Evolutionary conservation across 495 filamentous ascomycete species (phyloP), one percentile per base, ranked within the genome.

Genomic region (Lasiosphaeria ovina): DNA sequence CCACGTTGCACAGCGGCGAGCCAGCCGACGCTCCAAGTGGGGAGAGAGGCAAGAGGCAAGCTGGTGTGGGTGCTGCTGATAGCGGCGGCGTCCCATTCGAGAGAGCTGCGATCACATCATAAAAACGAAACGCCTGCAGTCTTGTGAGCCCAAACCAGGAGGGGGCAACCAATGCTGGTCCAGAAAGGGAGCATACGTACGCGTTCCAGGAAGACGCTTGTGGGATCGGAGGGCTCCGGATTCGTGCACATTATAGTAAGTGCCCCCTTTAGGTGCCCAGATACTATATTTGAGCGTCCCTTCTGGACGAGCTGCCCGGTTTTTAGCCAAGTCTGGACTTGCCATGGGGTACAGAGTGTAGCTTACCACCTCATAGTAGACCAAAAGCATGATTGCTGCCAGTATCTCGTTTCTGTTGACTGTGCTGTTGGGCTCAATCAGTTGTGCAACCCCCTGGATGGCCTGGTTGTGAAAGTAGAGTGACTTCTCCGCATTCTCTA

Each of bases 281-380:
- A 76, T 8, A 87, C 76, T 24, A 86, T 84, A 58, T 80, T 85
- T 2, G 81, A 80, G 32, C 74, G 77, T 5, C 83, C 81, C 55
- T 75, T 75, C 67, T 85, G 82, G 34, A 87, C 84, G 24, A 87
- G 81, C 84, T 87, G 62, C 50, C 12, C 6, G 7, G 2, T 14
- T 47, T 47, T 47, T 55, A 14, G 44, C 44, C 44, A 54, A n/a
- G 8, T 12, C 16, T 34, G 24, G 33, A 14, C 16, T n/a, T 4
- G 4, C 44, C 5, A 9, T 3, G 12, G 2, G n/a, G n/a, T 6
- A 12, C 38, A 5, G 47, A 0, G 1, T 11, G 14, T 14, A 12
- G 73, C 82, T 75, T 57, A 84, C 84, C 35, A 82, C 80, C 78
- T 87, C 84, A 57, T 86, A 87, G 67, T 87, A 87, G 16, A 87